Conservation (phyloP, 352 stramenopile species). For the Phytophthora sp. region DNA sequence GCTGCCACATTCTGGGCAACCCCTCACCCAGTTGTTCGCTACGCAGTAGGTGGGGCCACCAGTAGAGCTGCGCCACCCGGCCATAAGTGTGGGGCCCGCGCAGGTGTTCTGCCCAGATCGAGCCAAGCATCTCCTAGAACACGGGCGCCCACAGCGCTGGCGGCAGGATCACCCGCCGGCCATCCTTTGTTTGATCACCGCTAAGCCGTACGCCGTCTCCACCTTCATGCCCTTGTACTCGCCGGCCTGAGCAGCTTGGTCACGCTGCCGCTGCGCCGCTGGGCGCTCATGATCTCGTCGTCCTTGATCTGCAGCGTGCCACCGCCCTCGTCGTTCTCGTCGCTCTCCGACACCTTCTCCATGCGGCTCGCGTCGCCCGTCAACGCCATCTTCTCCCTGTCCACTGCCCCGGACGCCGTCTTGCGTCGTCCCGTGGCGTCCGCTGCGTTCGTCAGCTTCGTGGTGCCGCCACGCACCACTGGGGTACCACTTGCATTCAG, state of each 20-base stretch:
- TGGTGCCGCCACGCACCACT: too few species aligned
- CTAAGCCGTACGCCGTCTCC: background rate
- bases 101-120: background rate
- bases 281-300: background rate
- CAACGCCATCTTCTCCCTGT: too few species aligned
- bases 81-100: background rate
- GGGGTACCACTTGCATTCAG: too few species aligned
- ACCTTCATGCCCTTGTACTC: background rate
- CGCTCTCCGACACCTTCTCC: too few species aligned
- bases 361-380: too few species aligned
- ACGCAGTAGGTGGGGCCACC: background rate
- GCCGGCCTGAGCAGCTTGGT: background rate
- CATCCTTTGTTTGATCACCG: background rate
- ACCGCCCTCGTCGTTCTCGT: background rate
- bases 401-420: too few species aligned
- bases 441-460: too few species aligned
- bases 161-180: background rate
- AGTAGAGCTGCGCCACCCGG: background rate
- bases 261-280: background rate
- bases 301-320: background rate
- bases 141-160: background rate
- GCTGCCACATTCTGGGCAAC: too few species aligned
- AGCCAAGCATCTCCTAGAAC: constrained; percentile 2
- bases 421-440: too few species aligned
- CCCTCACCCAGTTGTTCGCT: background rate